Evolutionary conservation across 108 stramenopile genomes (phyloP), one percentile per base, ranked within the genome.

Genomic region (Nitzschia sp.): DNA sequence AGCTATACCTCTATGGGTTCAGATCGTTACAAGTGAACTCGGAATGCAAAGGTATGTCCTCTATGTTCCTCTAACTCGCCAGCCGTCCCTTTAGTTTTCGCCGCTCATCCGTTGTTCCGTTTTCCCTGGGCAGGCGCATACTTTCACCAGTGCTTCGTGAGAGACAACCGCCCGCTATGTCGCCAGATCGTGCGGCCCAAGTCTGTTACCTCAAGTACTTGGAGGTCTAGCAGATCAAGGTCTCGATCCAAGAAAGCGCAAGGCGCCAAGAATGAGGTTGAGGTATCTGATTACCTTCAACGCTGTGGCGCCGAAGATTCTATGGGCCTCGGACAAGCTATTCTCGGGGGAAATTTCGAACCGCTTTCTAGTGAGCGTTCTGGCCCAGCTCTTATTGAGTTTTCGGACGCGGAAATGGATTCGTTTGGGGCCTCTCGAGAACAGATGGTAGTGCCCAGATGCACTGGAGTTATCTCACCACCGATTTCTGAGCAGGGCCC

Each of bases 1-100:
- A 91, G 49, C 72, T 91, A 36, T 81, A 79, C 45, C 66, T 88
- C 5, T 91, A 88, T 48, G 86, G 82, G 31, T 87, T 87, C 49
- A 74, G 69, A 47, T 65, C 74, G 2, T 17, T 46, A 11, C 47
- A 29, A 30, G 30, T 18, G 46, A 11, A 58, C 30, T 32, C 28
- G 27, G 31, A 29, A 3, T 5, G 27, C 11, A 29, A 33, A 58
- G 56, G 56, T 58, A 58, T 13, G 56, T 29, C 5, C 56, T 32
- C 24, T 54, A 24, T 25, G 24, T 15, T 21, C 6, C 8, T 25
- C 18, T 6, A 18, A 15, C 53, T 25, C n/a, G 19, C 19, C 24
- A 15, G 19, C n/a, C 6, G 23, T 15, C 5, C 18, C 11, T 24
- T 6, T 25, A 8, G 53, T n/a, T 21, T 54, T 17, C 24, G 24